These are phyloP conservation scores for Geotrichum restrictum DNA, from an alignment of 1,139 yeast genomes.

Conservation along the genomic window DNA sequence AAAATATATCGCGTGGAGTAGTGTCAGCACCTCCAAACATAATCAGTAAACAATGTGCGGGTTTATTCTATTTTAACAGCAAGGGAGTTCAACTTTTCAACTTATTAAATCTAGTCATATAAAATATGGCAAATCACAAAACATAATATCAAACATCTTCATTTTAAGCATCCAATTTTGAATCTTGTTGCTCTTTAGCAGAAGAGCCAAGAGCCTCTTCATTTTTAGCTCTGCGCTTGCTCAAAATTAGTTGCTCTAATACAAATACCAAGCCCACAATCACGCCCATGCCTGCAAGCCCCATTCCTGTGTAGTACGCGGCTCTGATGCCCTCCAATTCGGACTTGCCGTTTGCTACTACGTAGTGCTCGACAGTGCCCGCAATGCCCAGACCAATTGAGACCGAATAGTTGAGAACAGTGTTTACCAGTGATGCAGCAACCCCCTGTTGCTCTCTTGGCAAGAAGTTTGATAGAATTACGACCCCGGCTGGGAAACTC, in stretches of 20 bases:
- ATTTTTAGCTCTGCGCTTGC: not conserved
- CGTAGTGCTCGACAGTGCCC: constrained; percentile 54
- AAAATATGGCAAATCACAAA: no score
- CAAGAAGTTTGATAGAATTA: constrained; percentile 49
- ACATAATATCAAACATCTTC: no score
- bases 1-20: no score
- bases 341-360: constrained; percentile 35
- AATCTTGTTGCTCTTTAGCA: no score
- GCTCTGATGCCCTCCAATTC: constrained; percentile 43
- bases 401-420: constrained; percentile 60
- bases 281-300: constrained; percentile 49
- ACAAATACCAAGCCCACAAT: constrained; percentile 31
- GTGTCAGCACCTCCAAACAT: no score
- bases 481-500: constrained; percentile 60
- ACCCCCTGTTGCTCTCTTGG: constrained; percentile 58
- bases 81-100: no score
- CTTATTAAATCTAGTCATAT: no score
- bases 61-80: no score
- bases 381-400: constrained; percentile 63
- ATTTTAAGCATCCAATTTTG: no score
- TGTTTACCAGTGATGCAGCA: constrained; percentile 60
- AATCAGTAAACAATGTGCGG: no score
- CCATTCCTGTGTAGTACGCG: constrained; percentile 51
- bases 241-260: not conserved
- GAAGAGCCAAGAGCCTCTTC: no score